These are phyloP conservation scores for Cladophialophora exuberans DNA, from an alignment of 2,329 filamentous ascomycete genomes.

Conservation along the genomic window DNA sequence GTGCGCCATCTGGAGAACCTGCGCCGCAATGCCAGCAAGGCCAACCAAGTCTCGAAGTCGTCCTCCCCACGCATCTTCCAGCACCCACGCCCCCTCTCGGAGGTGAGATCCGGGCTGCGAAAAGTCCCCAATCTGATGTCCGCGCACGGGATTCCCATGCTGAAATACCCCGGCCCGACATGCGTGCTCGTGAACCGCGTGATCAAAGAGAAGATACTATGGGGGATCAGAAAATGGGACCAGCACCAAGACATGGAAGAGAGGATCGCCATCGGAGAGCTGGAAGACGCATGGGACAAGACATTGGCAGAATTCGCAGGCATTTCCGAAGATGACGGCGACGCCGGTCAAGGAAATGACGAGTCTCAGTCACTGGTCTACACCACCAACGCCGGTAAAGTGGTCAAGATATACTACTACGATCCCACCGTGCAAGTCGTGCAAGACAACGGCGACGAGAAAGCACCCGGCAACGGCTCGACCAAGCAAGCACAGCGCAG, in stretches of 20 bases:
- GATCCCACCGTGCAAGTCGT: no score
- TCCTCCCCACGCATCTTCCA: constrained; percentile 25
- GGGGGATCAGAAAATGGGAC: constrained; percentile 40
- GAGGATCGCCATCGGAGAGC: constrained; percentile 40
- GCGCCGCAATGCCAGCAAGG: constrained; percentile 8
- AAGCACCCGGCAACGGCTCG: background rate
- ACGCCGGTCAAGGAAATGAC: background rate
- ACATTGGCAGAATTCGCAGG: constrained; percentile 32
- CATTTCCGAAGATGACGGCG: background rate
- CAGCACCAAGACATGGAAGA: constrained; percentile 38
- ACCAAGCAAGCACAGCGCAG: background rate
- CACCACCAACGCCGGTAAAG: no score
- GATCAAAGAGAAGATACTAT: constrained; percentile 41
- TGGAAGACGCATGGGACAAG: constrained; percentile 48
- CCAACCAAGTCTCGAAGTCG: constrained; percentile 14
- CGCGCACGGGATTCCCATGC: constrained; percentile 44
- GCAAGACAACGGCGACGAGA: background rate
- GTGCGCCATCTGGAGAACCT: constrained; percentile 18
- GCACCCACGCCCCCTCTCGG: constrained; percentile 23
- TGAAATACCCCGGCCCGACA: constrained; percentile 51
- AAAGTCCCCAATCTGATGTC: constrained; percentile 46
- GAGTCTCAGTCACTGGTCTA: no score
- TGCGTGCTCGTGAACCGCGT: constrained; percentile 44
- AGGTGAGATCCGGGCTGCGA: constrained; percentile 38
- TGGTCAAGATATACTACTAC: background rate